Conservation (phyloP, 2,329 filamentous ascomycete species). For the Metarhizium rileyi region DNA sequence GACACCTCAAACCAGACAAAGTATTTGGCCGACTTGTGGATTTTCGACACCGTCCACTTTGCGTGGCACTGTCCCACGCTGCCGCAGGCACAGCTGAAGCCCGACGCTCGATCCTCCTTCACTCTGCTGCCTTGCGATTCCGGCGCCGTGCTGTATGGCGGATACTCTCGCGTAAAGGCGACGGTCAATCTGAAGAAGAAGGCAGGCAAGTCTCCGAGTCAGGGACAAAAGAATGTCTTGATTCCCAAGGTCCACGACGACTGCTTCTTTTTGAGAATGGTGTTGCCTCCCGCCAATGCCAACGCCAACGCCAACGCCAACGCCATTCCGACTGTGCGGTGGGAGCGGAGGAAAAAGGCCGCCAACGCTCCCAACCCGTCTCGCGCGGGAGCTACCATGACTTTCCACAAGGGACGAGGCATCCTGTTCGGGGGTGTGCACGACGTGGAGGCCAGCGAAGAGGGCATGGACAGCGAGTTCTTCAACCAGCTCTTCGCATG, state of each 20-base stretch:
- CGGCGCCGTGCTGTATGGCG: conserved; percentile 84
- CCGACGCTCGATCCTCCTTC: conserved; percentile 85
- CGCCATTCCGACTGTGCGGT: conserved; percentile 64
- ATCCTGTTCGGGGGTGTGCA: conserved; percentile 93
- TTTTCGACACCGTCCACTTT: conserved; percentile 86
- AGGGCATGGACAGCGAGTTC: conserved; percentile 95
- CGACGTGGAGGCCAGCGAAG: conserved; percentile 82
- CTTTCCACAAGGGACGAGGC: conserved; percentile 84
- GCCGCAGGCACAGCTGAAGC: conserved; percentile 72
- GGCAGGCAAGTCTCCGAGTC: conserved; percentile 39
- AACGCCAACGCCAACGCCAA: conserved; percentile 51
- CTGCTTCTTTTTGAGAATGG: conserved; percentile 83
- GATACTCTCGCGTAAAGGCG: conserved; percentile 84
- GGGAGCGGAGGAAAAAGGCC: conserved; percentile 89
- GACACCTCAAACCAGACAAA: conserved; percentile 92
- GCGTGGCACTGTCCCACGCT: conserved; percentile 71
- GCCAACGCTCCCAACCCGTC: conserved; percentile 78
- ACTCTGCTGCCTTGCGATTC: conserved; percentile 83
- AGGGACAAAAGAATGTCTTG: conserved; percentile 60
- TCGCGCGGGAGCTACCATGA: conserved; percentile 86
- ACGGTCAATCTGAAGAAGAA: conserved; percentile 52
- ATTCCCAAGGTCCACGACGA: conserved; percentile 90
- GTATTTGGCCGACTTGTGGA: conserved; percentile 87
- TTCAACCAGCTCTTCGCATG: conserved; percentile 88
- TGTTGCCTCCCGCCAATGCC: conserved; percentile 58